These are phyloP conservation scores for Aspergillus tanneri DNA, from an alignment of 2,329 filamentous ascomycete genomes.

Conservation along the genomic window DNA sequence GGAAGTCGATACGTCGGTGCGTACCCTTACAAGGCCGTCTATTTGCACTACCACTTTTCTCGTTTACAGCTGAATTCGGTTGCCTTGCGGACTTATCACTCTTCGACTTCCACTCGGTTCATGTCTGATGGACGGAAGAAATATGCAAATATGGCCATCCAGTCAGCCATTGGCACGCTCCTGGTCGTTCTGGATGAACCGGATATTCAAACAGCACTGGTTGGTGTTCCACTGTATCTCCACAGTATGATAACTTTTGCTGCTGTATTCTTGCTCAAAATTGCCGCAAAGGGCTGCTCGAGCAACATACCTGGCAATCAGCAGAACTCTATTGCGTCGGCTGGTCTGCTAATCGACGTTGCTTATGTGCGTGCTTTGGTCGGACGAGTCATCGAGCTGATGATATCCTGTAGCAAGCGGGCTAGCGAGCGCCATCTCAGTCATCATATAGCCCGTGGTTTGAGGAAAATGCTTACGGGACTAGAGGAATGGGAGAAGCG, in stretches of 20 bases:
- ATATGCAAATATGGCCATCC: slow-evolving; percentile 45
- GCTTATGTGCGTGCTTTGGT: slow-evolving; percentile 38
- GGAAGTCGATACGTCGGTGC: slow-evolving; percentile 49
- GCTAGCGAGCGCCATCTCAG: slow-evolving; percentile 43
- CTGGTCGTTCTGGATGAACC: slow-evolving; percentile 44
- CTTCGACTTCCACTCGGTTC: slow-evolving; percentile 34
- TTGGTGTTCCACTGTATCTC: slow-evolving; percentile 47
- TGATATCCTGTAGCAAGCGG: slow-evolving; percentile 40
- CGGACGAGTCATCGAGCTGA: slow-evolving; percentile 36
- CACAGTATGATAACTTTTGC: slow-evolving; percentile 51
- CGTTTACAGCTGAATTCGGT: slow-evolving; percentile 53
- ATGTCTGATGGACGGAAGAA: slow-evolving; percentile 49
- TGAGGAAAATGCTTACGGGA: slow-evolving; percentile 41
- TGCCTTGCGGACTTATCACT: slow-evolving; percentile 49
- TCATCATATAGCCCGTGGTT: slow-evolving; percentile 41
- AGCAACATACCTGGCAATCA: slow-evolving; percentile 34
- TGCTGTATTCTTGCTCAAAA: slow-evolving; percentile 47
- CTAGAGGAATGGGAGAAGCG: slow-evolving; percentile 43
- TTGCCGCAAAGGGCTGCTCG: slow-evolving; percentile 42
- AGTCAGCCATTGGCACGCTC: slow-evolving; percentile 45
- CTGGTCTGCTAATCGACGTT: slow-evolving; percentile 36
- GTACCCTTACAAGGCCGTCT: slow-evolving; percentile 53
- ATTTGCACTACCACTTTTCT: slow-evolving; percentile 53
- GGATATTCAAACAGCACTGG: slow-evolving; percentile 43
- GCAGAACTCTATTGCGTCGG: slow-evolving; percentile 41